Evolutionary conservation across 495 filamentous ascomycete species (phyloP), one percentile per base, ranked within the genome.

Genomic region (Glarea lozoyensis): DNA sequence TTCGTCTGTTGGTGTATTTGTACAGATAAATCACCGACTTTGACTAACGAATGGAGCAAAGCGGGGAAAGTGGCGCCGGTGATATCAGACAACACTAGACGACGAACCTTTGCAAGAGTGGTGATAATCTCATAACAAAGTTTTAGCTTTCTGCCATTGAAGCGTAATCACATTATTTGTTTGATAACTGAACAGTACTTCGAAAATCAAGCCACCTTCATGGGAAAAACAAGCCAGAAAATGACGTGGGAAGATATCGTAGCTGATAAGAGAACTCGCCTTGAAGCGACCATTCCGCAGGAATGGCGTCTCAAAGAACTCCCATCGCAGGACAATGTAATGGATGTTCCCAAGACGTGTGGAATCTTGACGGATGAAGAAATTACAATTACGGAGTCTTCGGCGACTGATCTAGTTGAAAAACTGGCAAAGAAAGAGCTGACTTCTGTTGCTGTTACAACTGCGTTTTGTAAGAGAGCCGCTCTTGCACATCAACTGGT

Each of bases 401-500:
- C 35, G 17, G 53, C 53, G 5, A 33, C 35, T 0, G 49, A 48
- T 35, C 30, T 55, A 15, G 48, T 55, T 6, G 39, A 46, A 2
- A 49, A 45, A 10, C 48, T 68, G 17, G 48, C 36, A 9, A 11
- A 36, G 10, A 52, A 59, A 9, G 51, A 63, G 15, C 38, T 71
- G 15, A 67, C 58, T 4, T 62, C 68, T n/a, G 40, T 65, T 10
- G 62, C 63, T 3, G 68, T 80, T 13, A 58, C 60, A 4, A 61
- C 48, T 0, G 63, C 65, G 0, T 67, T 64, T 35, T 63, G 58
- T 39, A 59, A 77, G 61, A 62, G 69, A 52, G 75, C 78, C 4
- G 70, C 75, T 0, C 60, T 82, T 17, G 68, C 78, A 10, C 76
- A 82, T 15, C 78, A 82, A 52, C 47, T 80, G 19, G 76, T 68